Evolutionary conservation across 306 rosid genomes (phyloP).

Genomic region (Cucumis melo): DNA sequence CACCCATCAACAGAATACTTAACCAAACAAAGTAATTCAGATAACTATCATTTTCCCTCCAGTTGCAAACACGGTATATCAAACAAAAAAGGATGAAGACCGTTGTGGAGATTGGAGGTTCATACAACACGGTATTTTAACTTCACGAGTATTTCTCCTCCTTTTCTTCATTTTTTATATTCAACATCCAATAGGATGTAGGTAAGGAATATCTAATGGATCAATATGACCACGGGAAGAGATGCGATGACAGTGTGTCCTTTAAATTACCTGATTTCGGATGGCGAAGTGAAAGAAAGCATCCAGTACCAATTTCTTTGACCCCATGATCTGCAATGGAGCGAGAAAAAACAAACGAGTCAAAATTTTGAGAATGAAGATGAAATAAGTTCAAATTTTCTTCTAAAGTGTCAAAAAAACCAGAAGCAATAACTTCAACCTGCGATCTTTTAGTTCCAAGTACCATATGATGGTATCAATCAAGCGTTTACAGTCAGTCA

Average conservation of each 20-base stretch:
- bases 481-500: not conserved
- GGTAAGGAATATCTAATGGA: too few species aligned
- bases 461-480: not conserved
- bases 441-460: not conserved
- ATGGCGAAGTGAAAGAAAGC: conserved; percentile 47
- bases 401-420: not conserved
- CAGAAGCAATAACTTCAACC: not conserved
- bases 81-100: not conserved
- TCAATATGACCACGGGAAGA: not conserved
- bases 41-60: not conserved
- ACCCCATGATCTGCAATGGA: conserved; percentile 35
- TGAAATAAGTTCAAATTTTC: too few species aligned
- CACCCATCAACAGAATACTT: too few species aligned
- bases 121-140: not conserved
- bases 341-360: not conserved
- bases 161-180: not conserved
- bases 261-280: conserved; percentile 55
- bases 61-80: not conserved
- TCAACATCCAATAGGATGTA: not conserved
- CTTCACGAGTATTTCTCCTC: not conserved
- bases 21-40: not conserved
- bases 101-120: not conserved
- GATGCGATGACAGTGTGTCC: not conserved
- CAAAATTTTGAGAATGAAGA: not conserved
- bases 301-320: conserved; percentile 39